Conservation (phyloP, 768 basidiomycete species). For the Tulasnella sp. region DNA sequence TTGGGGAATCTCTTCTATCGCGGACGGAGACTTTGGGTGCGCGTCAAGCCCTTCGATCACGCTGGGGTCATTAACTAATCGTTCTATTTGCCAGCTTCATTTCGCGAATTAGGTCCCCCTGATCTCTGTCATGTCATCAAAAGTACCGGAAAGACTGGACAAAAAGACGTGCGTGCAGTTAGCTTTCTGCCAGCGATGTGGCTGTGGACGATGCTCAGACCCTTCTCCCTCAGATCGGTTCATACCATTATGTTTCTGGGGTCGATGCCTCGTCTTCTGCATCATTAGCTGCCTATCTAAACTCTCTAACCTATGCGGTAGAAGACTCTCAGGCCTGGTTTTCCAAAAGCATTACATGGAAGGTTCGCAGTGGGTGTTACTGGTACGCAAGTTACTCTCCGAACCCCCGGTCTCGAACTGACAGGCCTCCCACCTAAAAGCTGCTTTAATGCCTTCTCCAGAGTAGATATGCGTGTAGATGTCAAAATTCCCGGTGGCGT, state of each 20-base stretch:
- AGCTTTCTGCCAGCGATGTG: slow-evolving; percentile 9
- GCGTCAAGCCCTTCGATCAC: slow-evolving; percentile 34
- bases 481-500: slow-evolving; percentile 99
- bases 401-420: not conserved
- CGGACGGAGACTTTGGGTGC: slow-evolving; percentile 88
- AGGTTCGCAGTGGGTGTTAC: slow-evolving; percentile 87
- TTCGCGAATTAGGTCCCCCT: slow-evolving; percentile 95
- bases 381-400: slow-evolving; percentile 52
- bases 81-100: slow-evolving; percentile 62
- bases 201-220: slow-evolving; percentile 5
- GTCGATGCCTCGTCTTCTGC: slow-evolving; percentile 98
- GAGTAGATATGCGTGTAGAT: slow-evolving; percentile 94
- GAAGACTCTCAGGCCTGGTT: slow-evolving; percentile 94
- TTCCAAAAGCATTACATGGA: slow-evolving; percentile 77
- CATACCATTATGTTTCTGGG: slow-evolving; percentile 98
- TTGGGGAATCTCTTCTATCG: slow-evolving; percentile 83
- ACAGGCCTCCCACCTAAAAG: slow-evolving; percentile 38
- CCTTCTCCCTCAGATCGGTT: slow-evolving; percentile 61
- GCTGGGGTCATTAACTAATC: not conserved
- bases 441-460: slow-evolving; percentile 97
- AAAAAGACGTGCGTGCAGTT: slow-evolving; percentile 69
- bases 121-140: slow-evolving; percentile 96
- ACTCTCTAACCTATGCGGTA: slow-evolving; percentile 93
- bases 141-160: slow-evolving; percentile 73
- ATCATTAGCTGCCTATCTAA: slow-evolving; percentile 95